These are phyloP conservation scores for Avena eriantha DNA, from an alignment of 176 grass and related monocot genomes.

Conservation along the genomic window DNA sequence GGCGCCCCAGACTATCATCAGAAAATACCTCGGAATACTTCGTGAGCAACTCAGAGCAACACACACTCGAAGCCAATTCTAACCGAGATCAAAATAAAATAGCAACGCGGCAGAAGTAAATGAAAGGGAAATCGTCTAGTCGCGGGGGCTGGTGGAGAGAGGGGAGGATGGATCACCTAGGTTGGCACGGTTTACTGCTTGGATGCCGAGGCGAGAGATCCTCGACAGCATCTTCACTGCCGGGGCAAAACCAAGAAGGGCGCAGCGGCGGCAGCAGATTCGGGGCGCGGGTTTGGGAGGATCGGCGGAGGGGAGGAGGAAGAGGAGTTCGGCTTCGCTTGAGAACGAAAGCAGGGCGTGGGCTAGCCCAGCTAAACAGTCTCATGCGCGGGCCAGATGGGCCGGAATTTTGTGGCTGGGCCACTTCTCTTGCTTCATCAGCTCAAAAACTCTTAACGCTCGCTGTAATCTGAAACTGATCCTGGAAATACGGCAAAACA, in stretches of 20 bases:
- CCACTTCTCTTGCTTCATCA: background rate
- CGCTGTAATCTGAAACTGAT: background rate
- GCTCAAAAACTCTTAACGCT: background rate
- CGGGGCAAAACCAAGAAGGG: background rate
- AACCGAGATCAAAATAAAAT: background rate
- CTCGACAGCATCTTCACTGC: slow-evolving; percentile 56
- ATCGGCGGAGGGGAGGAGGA: background rate
- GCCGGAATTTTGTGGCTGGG: background rate
- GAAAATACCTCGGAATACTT: background rate
- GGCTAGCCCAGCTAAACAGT: background rate
- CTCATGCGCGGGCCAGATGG: background rate
- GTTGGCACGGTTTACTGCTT: slow-evolving; percentile 35
- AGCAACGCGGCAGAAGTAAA: background rate
- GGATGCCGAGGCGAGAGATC: slow-evolving; percentile 54
- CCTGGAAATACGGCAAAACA: background rate
- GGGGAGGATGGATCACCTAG: slow-evolving; percentile 38
- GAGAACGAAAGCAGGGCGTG: too few relatives aligned
- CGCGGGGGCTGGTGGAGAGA: background rate
- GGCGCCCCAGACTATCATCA: background rate
- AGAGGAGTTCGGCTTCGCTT: slow-evolving; percentile 11
- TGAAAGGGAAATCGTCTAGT: background rate
- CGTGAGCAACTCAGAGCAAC: background rate
- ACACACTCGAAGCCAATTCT: background rate
- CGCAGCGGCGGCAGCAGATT: slow-evolving; percentile 5
- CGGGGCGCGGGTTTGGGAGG: background rate